Percentiles rank a stretch among this genome's conserved stretches.
Evolutionary conservation across 1,139 yeast genomes (phyloP).

Genomic region (Blastobotrys persicus): DNA sequence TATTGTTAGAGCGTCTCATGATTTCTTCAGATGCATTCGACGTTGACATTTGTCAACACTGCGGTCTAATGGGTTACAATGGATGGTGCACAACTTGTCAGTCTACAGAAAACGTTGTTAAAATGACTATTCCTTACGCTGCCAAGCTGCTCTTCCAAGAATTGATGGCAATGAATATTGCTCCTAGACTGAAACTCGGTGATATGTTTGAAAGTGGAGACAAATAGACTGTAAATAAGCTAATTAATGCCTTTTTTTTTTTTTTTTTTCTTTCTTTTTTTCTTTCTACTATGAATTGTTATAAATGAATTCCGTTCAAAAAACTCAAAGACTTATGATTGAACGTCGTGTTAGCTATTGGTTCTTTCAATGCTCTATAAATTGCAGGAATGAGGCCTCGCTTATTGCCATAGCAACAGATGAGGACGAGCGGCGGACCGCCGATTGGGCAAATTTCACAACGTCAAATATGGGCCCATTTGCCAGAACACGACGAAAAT

Average conservation of each 20-base stretch:
- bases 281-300: no score
- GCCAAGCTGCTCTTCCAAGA: slow-evolving; percentile 96
- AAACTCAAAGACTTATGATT: no score
- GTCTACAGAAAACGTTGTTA: slow-evolving; percentile 78
- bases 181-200: slow-evolving; percentile 86
- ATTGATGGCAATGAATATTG: slow-evolving; percentile 98
- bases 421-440: neutral
- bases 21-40: slow-evolving; percentile 96
- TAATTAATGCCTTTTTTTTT: slow-evolving; percentile 1
- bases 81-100: slow-evolving; percentile 97
- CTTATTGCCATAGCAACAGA: no score
- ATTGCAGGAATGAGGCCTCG: no score
- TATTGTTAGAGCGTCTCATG: slow-evolving; percentile 91
- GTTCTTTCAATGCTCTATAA: no score
- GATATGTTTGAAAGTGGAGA: slow-evolving; percentile 41
- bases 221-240: slow-evolving; percentile 5
- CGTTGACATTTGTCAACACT: slow-evolving; percentile 87
- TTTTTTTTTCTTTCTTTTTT: no score
- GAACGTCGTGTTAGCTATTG: no score
- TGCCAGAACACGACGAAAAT: neutral
- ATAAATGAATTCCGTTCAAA: no score
- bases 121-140: slow-evolving; percentile 97
- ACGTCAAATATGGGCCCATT: neutral
- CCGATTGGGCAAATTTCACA: neutral
- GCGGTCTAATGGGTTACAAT: slow-evolving; percentile 98